Percentiles rank a stretch among this genome's conserved stretches.
phyloP scores from a whole-genome alignment of 257 asterid species.

The Linaria vulgaris region DNA sequence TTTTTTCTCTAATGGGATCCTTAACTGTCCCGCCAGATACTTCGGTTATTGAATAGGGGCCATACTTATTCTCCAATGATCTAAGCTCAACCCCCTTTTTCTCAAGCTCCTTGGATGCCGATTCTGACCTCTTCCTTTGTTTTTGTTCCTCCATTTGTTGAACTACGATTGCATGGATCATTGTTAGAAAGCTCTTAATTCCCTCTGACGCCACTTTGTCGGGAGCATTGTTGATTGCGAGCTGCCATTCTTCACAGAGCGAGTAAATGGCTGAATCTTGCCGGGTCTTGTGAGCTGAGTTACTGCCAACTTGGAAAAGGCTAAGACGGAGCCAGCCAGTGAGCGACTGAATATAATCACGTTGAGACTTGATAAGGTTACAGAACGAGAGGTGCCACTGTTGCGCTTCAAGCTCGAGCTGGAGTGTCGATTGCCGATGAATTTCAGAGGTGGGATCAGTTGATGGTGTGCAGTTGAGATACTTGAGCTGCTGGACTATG shows the following conservation, averaged over 20 bases:
- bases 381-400: constrained; percentile 93
- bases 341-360: constrained; percentile 76
- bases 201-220: constrained; percentile 97
- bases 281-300: constrained; percentile 49
- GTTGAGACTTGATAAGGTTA: constrained; percentile 81
- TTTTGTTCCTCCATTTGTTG: constrained; percentile 86
- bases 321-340: constrained; percentile 97
- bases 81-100: constrained; percentile 71
- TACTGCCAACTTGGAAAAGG: constrained; percentile 70
- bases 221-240: constrained; percentile 74
- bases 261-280: constrained; percentile 75
- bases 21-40: constrained; percentile 34
- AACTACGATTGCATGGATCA: constrained; percentile 75
- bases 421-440: constrained; percentile 89
- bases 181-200: constrained; percentile 67
- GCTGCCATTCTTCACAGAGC: constrained; percentile 95
- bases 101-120: constrained; percentile 77
- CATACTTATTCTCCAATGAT: constrained; percentile 65
- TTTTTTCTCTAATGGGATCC: constrained; percentile 64
- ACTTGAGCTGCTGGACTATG: constrained; percentile 93
- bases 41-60: constrained; percentile 31
- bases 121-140: constrained; percentile 71
- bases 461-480: constrained; percentile 60
- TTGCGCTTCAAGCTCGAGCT: constrained; percentile 93
- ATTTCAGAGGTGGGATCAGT: constrained; percentile 74